Evolutionary conservation across 2,329 filamentous ascomycete genomes (phyloP).

Genomic region (Claviceps purpurea): DNA sequence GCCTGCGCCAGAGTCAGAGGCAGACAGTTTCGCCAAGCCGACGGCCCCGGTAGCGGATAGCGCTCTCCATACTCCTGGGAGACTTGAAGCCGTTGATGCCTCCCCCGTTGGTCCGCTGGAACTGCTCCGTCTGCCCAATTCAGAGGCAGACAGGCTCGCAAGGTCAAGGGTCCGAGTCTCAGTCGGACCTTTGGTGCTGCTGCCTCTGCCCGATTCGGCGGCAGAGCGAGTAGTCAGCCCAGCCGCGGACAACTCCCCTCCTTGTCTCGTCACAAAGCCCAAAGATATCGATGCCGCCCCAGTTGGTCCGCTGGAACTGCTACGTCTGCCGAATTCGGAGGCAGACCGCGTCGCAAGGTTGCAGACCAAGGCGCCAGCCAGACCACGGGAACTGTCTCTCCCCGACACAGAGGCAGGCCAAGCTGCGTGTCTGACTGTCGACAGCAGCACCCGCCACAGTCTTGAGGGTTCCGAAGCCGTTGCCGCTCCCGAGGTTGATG

Average conservation of each 20-base stretch:
- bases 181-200: neutral
- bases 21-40: no score
- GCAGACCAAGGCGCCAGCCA: no score
- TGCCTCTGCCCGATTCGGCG: neutral
- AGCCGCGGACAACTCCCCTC: neutral
- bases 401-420: no score
- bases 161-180: neutral
- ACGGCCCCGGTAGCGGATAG: no score
- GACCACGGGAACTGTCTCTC: no score
- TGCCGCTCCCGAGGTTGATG: neutral
- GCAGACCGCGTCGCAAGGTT: neutral
- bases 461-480: neutral
- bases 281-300: neutral
- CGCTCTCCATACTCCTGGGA: neutral
- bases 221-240: neutral
- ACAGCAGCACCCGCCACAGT: no score
- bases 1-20: no score
- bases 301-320: neutral
- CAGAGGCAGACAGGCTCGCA: neutral
- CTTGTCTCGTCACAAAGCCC: neutral
- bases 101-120: neutral
- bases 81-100: neutral
- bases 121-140: neutral
- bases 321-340: neutral
- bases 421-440: no score